Conservation (phyloP, 495 filamentous ascomycete species). For the Aspergillus indologenus region DNA sequence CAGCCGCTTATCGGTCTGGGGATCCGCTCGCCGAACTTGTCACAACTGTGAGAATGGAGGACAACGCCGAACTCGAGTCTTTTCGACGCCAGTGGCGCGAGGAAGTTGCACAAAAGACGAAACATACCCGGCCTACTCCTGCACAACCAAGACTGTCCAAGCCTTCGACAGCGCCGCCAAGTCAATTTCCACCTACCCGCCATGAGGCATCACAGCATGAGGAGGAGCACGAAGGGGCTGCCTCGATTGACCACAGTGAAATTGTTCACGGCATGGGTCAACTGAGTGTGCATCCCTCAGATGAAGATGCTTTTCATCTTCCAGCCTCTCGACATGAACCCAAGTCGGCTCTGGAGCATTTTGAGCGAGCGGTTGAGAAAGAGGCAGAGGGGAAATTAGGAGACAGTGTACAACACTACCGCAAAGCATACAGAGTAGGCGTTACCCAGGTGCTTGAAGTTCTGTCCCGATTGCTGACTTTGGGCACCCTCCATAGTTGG, state of each 20-base stretch:
- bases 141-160: slow-evolving; percentile 23
- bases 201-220: slow-evolving; percentile 36
- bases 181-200: slow-evolving; percentile 32
- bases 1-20: slow-evolving; percentile 29
- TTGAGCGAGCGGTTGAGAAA: slow-evolving; percentile 85
- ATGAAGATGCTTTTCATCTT: slow-evolving; percentile 33
- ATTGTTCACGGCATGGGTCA: slow-evolving; percentile 40
- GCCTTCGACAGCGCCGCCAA: slow-evolving; percentile 21
- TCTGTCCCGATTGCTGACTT: neutral
- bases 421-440: slow-evolving; percentile 79
- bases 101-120: slow-evolving; percentile 64
- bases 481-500: slow-evolving; percentile 54
- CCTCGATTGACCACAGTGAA: slow-evolving; percentile 39
- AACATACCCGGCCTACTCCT: slow-evolving; percentile 19
- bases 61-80: slow-evolving; percentile 70
- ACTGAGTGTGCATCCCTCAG: slow-evolving; percentile 27
- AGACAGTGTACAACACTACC: slow-evolving; percentile 84
- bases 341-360: slow-evolving; percentile 82
- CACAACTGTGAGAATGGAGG: slow-evolving; percentile 44
- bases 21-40: slow-evolving; percentile 4
- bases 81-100: slow-evolving; percentile 82
- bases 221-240: slow-evolving; percentile 34
- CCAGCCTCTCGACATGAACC: slow-evolving; percentile 48
- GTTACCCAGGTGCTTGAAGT: slow-evolving; percentile 6
- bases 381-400: slow-evolving; percentile 82